A percentile compares a stretch with the other conserved stretches of the same genome.
These are phyloP conservation scores for Pyrenophora tritici-repentis DNA, from an alignment of 2,329 filamentous ascomycete genomes.

Conservation along the genomic window DNA sequence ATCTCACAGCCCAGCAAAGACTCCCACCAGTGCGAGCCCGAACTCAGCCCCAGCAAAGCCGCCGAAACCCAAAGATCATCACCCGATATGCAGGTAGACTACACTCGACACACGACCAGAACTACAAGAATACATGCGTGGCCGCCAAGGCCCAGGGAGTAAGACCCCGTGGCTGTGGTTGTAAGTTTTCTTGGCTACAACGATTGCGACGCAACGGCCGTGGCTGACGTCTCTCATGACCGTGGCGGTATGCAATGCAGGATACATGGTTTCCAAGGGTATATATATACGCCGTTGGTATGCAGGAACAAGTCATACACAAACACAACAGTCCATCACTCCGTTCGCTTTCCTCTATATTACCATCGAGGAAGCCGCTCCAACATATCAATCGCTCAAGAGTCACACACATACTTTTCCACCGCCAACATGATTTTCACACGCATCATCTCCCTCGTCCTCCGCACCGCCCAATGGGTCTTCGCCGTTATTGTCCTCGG, in stretches of 20 bases:
- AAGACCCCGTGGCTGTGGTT: constrained; percentile 6
- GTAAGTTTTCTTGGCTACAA: background rate
- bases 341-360: background rate
- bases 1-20: constrained; percentile 3
- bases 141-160: constrained; percentile 13
- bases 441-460: constrained; percentile 60
- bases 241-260: constrained; percentile 3
- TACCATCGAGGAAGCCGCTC: background rate
- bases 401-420: background rate
- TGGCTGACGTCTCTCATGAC: constrained; percentile 19
- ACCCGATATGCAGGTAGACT: constrained; percentile 10
- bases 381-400: background rate
- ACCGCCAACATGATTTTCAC: constrained; percentile 40
- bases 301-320: background rate
- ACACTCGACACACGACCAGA: constrained; percentile 9
- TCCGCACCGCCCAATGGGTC: constrained; percentile 67
- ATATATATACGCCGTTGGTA: constrained; percentile 5
- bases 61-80: constrained; percentile 9
- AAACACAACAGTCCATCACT: background rate
- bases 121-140: constrained; percentile 1
- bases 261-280: background rate
- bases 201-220: constrained; percentile 15
- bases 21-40: background rate
- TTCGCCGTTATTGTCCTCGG: constrained; percentile 66
- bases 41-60: background rate